Evolutionary conservation across 2,329 filamentous ascomycete genomes (phyloP).

Genomic region (Fusarium siculi): DNA sequence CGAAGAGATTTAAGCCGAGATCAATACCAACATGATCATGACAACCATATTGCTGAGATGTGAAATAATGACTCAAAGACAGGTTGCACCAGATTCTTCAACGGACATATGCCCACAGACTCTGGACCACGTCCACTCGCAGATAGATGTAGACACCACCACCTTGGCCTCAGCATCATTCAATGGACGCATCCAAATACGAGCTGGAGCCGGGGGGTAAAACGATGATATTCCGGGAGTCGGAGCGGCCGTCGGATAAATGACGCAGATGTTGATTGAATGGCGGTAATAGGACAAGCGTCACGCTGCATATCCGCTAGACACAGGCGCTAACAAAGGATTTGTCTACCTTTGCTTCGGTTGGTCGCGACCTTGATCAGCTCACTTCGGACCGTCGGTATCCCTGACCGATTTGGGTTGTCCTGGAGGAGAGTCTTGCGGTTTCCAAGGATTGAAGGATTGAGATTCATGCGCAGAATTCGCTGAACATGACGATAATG

Average conservation of each 20-base stretch:
- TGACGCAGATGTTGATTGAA: slow-evolving; percentile 33
- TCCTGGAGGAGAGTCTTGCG: not conserved
- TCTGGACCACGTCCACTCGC: not conserved
- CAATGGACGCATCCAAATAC: not conserved
- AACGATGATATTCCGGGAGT: slow-evolving; percentile 43
- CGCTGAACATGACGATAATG: not conserved
- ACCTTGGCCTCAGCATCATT: not conserved
- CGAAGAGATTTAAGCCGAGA: not conserved
- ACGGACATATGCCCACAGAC: not conserved
- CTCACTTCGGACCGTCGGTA: slow-evolving; percentile 41
- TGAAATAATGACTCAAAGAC: not conserved
- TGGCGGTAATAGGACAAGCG: not conserved
- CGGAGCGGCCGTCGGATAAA: slow-evolving; percentile 42
- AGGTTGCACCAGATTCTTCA: not conserved
- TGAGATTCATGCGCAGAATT: not conserved
- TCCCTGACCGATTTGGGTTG: slow-evolving; percentile 15
- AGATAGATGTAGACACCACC: not conserved
- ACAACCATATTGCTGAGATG: not conserved
- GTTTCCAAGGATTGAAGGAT: not conserved
- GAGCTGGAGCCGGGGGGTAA: not conserved
- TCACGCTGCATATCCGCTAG: slow-evolving; percentile 1
- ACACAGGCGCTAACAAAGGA: not conserved
- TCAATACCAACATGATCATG: not conserved
- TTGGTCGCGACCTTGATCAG: slow-evolving; percentile 36
- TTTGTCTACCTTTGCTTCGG: slow-evolving; percentile 31